Percentiles rank a stretch among this genome's conserved stretches.
These are phyloP conservation scores for Neophaeococcomyces aloes DNA, from an alignment of 2,329 filamentous ascomycete species.

Conservation along the genomic window DNA sequence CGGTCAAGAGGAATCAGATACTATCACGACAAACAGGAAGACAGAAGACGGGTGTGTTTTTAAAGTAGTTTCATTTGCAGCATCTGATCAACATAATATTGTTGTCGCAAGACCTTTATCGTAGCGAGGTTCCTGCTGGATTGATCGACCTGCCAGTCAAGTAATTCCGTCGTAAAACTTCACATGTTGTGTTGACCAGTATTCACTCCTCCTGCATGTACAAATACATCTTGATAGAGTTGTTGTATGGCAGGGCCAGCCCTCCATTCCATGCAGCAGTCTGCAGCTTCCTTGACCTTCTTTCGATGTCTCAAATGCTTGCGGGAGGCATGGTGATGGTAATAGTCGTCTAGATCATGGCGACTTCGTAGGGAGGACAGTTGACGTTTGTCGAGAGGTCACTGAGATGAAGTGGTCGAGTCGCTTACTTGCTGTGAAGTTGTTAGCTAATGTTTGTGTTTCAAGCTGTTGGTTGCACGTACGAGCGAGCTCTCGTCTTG, in stretches of 20 bases:
- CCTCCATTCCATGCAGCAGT: slow-evolving; percentile 9
- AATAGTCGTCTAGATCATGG: slow-evolving; percentile 9
- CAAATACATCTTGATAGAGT: slow-evolving; percentile 5
- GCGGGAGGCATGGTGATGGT: slow-evolving; percentile 6
- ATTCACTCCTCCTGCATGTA: slow-evolving; percentile 20
- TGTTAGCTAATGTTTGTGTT: slow-evolving; percentile 27
- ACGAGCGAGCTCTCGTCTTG: slow-evolving; percentile 99
- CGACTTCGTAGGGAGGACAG: slow-evolving; percentile 6
- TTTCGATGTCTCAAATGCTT: slow-evolving; percentile 10
- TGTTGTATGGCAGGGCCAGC: slow-evolving; percentile 17
- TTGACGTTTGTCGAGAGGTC: slow-evolving; percentile 25
- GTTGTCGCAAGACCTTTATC: slow-evolving; percentile 6
- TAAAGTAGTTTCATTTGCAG: slow-evolving; percentile 4
- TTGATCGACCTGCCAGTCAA: slow-evolving; percentile 7
- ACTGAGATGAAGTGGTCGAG: slow-evolving; percentile 48
- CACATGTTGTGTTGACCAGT: slow-evolving; percentile 17
- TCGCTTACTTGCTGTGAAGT: slow-evolving; percentile 54
- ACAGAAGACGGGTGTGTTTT: not conserved
- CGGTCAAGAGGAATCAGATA: too few relatives aligned
- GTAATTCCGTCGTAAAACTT: slow-evolving; percentile 13
- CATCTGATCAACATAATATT: slow-evolving; percentile 5
- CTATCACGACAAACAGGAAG: not conserved
- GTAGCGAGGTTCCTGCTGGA: slow-evolving; percentile 16
- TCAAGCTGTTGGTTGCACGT: slow-evolving; percentile 36
- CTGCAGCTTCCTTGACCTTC: slow-evolving; percentile 5